Evolutionary conservation across 495 filamentous ascomycete species (phyloP), one percentile per base, ranked within the genome.

Genomic region (Aspergillus diversus): DNA sequence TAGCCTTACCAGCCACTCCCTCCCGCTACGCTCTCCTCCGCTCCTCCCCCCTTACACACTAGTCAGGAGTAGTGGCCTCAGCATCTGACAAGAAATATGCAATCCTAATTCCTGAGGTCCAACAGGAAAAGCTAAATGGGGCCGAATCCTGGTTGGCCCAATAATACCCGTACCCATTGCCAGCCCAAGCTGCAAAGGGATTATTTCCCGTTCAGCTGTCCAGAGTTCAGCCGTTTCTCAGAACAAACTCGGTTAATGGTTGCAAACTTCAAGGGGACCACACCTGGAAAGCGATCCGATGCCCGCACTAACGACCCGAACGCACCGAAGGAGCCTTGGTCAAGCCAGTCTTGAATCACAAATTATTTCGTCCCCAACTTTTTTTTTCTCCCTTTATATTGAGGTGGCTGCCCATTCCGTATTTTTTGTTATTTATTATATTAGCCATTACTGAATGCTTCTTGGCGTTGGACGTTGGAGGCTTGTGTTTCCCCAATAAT

Each of bases 161-260:
- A 59, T 59, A 59, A 49, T 35, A 59, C 32, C 56, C 43, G 12
- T 27, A 33, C 39, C 32, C 12, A 11, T 27, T 11, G 16, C 52
- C 52, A 33, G 57, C 12, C 58, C 50, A 54, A 42, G 27, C 60
- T 56, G 39, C 33, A 50, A 62, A 31, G 33, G 60, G 60, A 62
- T 63, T 17, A n/a, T 57, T 63, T 57, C 60, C 60, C 60, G 60
- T 37, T 27, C 50, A 31, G 50, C 59, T 43, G 34, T 43, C 5
- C 4, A 5, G 4, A 27, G 47, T 11, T 27, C 16, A 27, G 21
- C 47, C 47, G 47, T 50, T 27, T 50, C 47, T 16, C 47, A 50
- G 39, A 11, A 7, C 39, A 43, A 21, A 57, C 32, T 31, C 58
- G 43, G 61, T 51, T 51, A 57, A 58, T 39, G 46, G 43, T 12